Percentiles rank a stretch among this genome's conserved stretches.
phyloP scores from a whole-genome alignment of 2,329 filamentous ascomycete genomes.

The Bipolaris cookei region DNA sequence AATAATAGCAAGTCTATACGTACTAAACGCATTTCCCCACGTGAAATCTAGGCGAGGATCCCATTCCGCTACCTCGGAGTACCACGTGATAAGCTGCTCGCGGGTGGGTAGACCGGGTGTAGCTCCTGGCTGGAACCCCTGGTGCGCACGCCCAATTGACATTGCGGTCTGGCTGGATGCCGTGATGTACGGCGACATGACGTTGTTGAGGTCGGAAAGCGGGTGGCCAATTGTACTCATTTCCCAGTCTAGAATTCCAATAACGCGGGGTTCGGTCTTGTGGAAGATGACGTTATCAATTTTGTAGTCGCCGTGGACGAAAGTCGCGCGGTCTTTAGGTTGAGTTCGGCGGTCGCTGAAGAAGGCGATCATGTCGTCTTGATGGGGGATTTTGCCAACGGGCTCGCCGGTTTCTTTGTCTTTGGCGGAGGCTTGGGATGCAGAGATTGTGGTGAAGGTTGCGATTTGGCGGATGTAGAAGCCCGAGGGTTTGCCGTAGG shows the following conservation, averaged over 20 bases:
- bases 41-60: slow-evolving; percentile 66
- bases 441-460: slow-evolving; percentile 80
- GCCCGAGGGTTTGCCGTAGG: slow-evolving; percentile 73
- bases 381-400: slow-evolving; percentile 84
- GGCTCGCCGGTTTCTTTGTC: slow-evolving; percentile 78
- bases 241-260: slow-evolving; percentile 91
- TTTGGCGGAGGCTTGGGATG: slow-evolving; percentile 73
- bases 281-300: slow-evolving; percentile 74
- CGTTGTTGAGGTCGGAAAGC: slow-evolving; percentile 85
- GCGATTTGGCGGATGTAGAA: slow-evolving; percentile 88
- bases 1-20: slow-evolving; percentile 66
- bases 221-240: slow-evolving; percentile 99
- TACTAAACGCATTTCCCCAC: slow-evolving; percentile 70
- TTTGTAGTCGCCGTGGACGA: slow-evolving; percentile 97
- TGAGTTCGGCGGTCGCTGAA: slow-evolving; percentile 73
- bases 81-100: slow-evolving; percentile 69
- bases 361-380: slow-evolving; percentile 78
- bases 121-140: slow-evolving; percentile 65
- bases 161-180: slow-evolving; percentile 48
- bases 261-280: slow-evolving; percentile 82
- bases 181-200: slow-evolving; percentile 60
- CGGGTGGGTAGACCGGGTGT: slow-evolving; percentile 71
- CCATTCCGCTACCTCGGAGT: slow-evolving; percentile 72
- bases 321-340: slow-evolving; percentile 76
- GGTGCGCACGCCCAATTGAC: slow-evolving; percentile 50